Conservation (phyloP, 148 eudicot genomes). For the Fagopyrum tataricum region DNA sequence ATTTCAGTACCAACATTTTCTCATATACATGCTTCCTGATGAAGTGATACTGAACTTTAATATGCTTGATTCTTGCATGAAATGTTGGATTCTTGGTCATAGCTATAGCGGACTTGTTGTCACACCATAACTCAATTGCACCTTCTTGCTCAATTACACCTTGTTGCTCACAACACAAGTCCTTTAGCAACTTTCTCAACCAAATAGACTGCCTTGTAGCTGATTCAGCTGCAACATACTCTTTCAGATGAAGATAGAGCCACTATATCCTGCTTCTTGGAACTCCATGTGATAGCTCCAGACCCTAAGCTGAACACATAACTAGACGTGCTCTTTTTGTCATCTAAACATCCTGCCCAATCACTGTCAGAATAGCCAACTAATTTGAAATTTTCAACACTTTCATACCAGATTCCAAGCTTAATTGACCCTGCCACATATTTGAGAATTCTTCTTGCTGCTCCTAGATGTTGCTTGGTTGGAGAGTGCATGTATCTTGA, state of each 20-base stretch:
- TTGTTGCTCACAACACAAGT: not conserved
- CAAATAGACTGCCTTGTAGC: not conserved
- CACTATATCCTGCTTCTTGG: not conserved
- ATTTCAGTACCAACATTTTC: not conserved
- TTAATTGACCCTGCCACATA: too few species aligned
- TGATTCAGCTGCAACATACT: not conserved
- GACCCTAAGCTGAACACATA: not conserved
- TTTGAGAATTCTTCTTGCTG: too few species aligned
- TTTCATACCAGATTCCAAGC: too few species aligned
- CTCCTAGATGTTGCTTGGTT: too few species aligned
- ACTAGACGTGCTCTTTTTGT: too few species aligned
- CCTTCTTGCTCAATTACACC: too few species aligned
- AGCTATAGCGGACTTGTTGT: slow-evolving; percentile 1
- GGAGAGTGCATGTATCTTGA: too few species aligned
- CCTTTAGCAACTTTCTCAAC: not conserved
- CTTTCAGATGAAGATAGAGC: not conserved
- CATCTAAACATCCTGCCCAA: too few species aligned
- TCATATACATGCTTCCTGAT: not conserved
- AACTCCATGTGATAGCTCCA: not conserved
- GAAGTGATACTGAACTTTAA: not conserved
- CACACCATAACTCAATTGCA: not conserved
- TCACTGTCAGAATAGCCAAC: too few species aligned
- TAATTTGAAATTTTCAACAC: too few species aligned
- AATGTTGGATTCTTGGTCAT: not conserved
- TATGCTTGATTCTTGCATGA: not conserved